Evolutionary conservation across 2,329 filamentous ascomycete species (phyloP).

Genomic region (Fusarium citri): DNA sequence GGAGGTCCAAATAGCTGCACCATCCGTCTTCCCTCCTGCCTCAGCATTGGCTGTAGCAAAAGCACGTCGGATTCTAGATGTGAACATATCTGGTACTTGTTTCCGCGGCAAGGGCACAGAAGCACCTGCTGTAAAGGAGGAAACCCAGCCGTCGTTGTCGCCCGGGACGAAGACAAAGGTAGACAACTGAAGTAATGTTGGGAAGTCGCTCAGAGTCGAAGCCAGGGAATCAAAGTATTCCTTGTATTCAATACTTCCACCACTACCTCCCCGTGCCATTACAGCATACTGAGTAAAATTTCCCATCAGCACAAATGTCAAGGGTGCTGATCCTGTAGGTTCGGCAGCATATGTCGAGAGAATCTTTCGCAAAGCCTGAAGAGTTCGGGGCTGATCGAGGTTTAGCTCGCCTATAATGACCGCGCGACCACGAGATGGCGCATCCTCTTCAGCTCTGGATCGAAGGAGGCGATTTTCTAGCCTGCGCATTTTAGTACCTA

Average conservation of each 20-base stretch:
- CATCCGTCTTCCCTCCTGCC: constrained; percentile 60
- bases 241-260: constrained; percentile 94
- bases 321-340: constrained; percentile 72
- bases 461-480: constrained; percentile 77
- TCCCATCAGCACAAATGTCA: constrained; percentile 85
- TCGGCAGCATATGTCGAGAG: constrained; percentile 78
- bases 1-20: constrained; percentile 83
- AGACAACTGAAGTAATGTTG: constrained; percentile 78
- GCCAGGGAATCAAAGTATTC: constrained; percentile 94
- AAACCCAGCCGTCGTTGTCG: constrained; percentile 97
- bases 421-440: constrained; percentile 63
- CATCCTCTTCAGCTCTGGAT: constrained; percentile 50
- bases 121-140: constrained; percentile 82
- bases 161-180: constrained; percentile 95
- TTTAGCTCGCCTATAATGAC: constrained; percentile 88
- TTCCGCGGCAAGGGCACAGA: constrained; percentile 76
- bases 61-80: constrained; percentile 82
- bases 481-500: constrained; percentile 83
- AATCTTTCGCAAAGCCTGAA: constrained; percentile 84
- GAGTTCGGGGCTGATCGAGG: constrained; percentile 83
- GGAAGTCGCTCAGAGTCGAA: constrained; percentile 84
- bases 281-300: constrained; percentile 80
- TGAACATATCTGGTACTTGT: constrained; percentile 87
- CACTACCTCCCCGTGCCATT: constrained; percentile 75
- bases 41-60: constrained; percentile 85